Base-by-base conservation (phyloP, 2,329 filamentous ascomycete species). In the Tolypocladium tundrense region DNA sequence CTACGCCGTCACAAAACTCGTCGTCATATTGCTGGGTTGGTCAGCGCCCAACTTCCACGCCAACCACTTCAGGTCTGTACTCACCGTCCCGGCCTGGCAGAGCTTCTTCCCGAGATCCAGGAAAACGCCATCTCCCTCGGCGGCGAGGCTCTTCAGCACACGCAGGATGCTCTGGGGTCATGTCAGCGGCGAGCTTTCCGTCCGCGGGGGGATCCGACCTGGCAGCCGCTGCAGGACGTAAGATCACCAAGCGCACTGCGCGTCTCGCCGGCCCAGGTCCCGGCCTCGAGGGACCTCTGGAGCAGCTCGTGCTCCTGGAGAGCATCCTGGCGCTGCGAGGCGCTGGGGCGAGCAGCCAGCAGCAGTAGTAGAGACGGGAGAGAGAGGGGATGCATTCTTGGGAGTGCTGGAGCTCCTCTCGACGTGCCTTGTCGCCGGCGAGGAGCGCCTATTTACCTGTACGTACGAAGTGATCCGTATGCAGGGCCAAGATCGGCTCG, bases 1-100 rank as follows among this genome's bases (percentile, higher is more conserved):
- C 74, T 13, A 77, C 70, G 4, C 82, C 82, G 3, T 74, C 70
- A 58, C 82, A 85, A 33, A 84, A 81, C 65, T 85, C 81, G 35
- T 70, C 64, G 57, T 84, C 81, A 3, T 45, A 45, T 24, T 21
- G 13, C 42, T 45, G 5, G 1, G 13, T 3, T 9, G 8, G 42
- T 45, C 24, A 31, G 45, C 45, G 14, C 45, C 16, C 24, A 27
- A 27, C 24, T 4, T 27, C 24, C 24, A 27, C 24, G 24, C 24
- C 24, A 11, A 14, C 41, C 3, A 10, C 14, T 31, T 31, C 27
- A 31, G 4, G 24, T 4, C 63, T 80, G 74, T 14, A 53, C 61
- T 39, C 60, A 72, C 72, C 57, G 67, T 67, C 54, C 69, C 65
- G 2, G 67, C 53, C 53, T 69, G 69, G 64, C 72, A 74, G 40